phyloP scores from a whole-genome alignment of 306 rosid genomes.

The Gillenia trifoliata region DNA sequence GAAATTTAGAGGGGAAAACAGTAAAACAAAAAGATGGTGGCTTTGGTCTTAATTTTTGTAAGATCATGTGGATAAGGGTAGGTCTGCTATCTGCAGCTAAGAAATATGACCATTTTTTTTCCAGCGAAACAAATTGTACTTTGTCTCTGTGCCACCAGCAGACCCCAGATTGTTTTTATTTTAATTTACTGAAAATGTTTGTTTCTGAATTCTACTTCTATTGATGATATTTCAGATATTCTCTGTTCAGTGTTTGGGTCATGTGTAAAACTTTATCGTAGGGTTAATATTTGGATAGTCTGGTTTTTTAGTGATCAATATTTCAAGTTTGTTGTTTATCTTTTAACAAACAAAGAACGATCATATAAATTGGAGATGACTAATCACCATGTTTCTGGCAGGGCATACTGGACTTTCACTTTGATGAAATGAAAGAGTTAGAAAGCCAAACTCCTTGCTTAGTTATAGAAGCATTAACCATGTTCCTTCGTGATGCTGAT shows the following conservation, averaged over 20 bases:
- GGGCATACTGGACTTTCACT: conserved; percentile 12
- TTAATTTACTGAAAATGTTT: neutral
- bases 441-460: neutral
- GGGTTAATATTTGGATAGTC: neutral
- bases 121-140: neutral
- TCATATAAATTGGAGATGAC: neutral
- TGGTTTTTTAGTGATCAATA: neutral
- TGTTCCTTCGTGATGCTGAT: conserved; percentile 1
- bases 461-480: neutral
- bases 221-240: neutral
- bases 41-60: neutral
- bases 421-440: neutral
- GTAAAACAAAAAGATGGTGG: neutral
- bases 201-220: neutral
- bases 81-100: neutral
- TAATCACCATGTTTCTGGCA: neutral
- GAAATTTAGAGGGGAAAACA: neutral
- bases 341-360: neutral
- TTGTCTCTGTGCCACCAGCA: neutral
- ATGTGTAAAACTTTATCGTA: neutral
- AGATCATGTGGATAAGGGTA: neutral
- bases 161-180: neutral
- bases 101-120: neutral
- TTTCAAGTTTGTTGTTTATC: neutral
- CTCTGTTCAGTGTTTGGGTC: neutral